These are phyloP conservation scores for Echinochloa phyllopogon DNA, from an alignment of 176 grass and related monocot genomes.

Conservation along the genomic window DNA sequence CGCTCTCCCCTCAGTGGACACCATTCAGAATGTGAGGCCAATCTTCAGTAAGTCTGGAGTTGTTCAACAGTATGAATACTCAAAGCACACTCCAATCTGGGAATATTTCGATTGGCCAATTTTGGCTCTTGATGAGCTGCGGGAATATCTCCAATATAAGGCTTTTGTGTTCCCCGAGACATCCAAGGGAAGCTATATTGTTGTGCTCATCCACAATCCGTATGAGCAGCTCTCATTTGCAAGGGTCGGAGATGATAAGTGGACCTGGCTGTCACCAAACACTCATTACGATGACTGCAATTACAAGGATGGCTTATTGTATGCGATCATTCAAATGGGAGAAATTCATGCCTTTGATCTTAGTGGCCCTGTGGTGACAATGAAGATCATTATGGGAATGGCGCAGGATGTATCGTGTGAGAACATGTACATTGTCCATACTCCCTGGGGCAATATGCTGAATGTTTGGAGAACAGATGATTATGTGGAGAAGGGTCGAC, in stretches of 20 bases:
- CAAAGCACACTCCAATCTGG: no score
- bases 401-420: no score
- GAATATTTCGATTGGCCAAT: neutral
- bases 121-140: neutral
- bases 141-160: neutral
- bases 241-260: constrained; percentile 3
- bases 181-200: neutral
- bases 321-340: neutral
- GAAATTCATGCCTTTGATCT: neutral
- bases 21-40: neutral
- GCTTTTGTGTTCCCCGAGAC: constrained; percentile 26
- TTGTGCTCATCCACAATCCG: constrained; percentile 16
- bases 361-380: no score
- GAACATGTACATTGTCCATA: no score
- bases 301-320: neutral
- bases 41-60: neutral
- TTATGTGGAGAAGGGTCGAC: no score
- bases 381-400: neutral
- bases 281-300: neutral
- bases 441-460: no score
- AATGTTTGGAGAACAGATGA: no score
- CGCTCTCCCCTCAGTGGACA: neutral
- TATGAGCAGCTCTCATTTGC: neutral
- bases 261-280: neutral
- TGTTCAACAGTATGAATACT: no score